Conservation (phyloP, 2,329 filamentous ascomycete genomes). For the Pyrenophora seminiperda region DNA sequence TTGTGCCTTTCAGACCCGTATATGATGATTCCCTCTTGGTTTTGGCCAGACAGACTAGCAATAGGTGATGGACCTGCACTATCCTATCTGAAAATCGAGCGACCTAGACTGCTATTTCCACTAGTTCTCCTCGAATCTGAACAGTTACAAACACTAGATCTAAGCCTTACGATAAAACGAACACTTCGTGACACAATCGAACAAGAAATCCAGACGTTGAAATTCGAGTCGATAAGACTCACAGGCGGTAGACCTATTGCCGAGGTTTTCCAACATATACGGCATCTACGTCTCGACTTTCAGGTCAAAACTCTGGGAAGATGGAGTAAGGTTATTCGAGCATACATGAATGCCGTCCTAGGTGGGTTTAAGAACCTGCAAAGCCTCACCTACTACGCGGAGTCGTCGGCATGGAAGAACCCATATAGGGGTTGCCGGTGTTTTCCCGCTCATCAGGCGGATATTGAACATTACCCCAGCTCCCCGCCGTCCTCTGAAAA, state of each 20-base stretch:
- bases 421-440: slow-evolving; percentile 16
- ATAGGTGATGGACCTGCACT: not conserved
- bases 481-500: not conserved
- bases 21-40: not conserved
- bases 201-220: too few species aligned
- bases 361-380: slow-evolving; percentile 6
- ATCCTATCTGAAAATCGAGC: slow-evolving; percentile 3
- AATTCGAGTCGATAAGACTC: not conserved
- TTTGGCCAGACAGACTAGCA: too few species aligned
- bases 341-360: slow-evolving; percentile 10
- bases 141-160: slow-evolving; percentile 3
- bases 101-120: not conserved
- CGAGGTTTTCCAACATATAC: not conserved
- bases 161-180: slow-evolving; percentile 4
- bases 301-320: slow-evolving; percentile 15
- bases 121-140: not conserved
- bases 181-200: too few species aligned
- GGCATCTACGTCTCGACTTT: slow-evolving; percentile 21
- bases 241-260: not conserved
- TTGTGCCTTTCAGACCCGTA: slow-evolving; percentile 14
- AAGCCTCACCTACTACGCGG: slow-evolving; percentile 18
- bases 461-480: slow-evolving; percentile 21
- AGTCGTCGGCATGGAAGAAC: slow-evolving; percentile 17
- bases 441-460: slow-evolving; percentile 21
- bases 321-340: slow-evolving; percentile 5